Evolutionary conservation across 179 eudicot genomes (phyloP).

Genomic region (Monotropa hypopitys): DNA sequence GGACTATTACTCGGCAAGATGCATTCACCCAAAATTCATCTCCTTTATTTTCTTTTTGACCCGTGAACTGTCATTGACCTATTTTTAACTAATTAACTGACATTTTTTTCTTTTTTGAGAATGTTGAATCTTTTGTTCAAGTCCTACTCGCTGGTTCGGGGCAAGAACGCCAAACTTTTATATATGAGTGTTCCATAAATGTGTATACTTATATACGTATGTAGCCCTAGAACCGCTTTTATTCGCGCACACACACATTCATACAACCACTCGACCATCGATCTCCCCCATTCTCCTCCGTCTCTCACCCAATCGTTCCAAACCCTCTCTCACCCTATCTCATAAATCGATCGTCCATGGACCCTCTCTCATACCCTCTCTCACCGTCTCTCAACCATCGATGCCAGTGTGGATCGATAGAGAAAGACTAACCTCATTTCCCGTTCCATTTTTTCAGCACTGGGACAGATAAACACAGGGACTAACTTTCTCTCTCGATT

Average conservation of each 20-base stretch:
- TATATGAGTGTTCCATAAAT: not conserved
- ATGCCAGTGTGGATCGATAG: too few relatives aligned
- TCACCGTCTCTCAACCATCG: too few relatives aligned
- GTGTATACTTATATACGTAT: not conserved
- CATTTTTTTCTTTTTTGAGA: not conserved
- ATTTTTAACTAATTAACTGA: not conserved
- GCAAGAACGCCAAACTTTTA: not conserved
- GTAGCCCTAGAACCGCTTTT: not conserved
- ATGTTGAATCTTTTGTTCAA: not conserved
- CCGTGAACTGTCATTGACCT: not conserved
- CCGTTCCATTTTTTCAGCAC: not conserved
- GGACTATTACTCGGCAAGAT: conserved; percentile 66
- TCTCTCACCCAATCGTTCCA: too few relatives aligned
- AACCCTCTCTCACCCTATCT: too few relatives aligned
- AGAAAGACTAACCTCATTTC: too few relatives aligned
- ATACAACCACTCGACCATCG: too few relatives aligned
- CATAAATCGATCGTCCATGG: too few relatives aligned
- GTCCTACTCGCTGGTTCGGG: not conserved
- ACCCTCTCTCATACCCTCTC: too few relatives aligned
- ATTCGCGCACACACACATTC: too few relatives aligned
- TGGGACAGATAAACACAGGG: not conserved
- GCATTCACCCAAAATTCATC: not conserved
- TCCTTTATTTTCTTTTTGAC: not conserved
- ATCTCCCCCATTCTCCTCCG: too few relatives aligned
- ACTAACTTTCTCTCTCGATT: conserved; percentile 4